These are phyloP conservation scores for Tanacetum coccineum DNA, from an alignment of 129 eudicot species.

Conservation along the genomic window DNA sequence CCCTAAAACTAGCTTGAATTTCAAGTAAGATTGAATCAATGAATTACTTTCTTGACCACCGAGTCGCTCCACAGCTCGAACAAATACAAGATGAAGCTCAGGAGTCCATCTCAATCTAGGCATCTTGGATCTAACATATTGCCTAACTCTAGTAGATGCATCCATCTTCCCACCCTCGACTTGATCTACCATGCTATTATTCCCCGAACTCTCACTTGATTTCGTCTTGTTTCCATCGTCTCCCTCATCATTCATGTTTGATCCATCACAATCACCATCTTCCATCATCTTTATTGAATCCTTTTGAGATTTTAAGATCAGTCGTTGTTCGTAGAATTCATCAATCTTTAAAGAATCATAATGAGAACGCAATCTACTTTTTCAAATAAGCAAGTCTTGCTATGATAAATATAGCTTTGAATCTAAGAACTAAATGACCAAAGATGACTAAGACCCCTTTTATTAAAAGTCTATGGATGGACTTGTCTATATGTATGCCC, in stretches of 20 bases:
- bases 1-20: constrained; percentile 2
- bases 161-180: constrained; percentile 31
- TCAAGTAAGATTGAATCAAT: constrained; percentile 6
- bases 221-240: constrained; percentile 30
- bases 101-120: constrained; percentile 66
- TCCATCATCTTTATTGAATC: constrained; percentile 27
- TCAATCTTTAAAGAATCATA: constrained; percentile 28
- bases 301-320: constrained; percentile 15
- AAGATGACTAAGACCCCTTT: constrained; percentile 29
- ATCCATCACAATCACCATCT: constrained; percentile 31
- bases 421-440: constrained; percentile 29
- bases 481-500: constrained; percentile 35
- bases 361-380: constrained; percentile 28
- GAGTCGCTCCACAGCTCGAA: constrained; percentile 51
- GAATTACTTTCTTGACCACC: constrained; percentile 61
- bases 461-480: constrained; percentile 33
- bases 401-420: constrained; percentile 34
- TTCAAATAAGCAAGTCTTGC: constrained; percentile 31
- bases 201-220: constrained; percentile 42
- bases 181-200: constrained; percentile 35
- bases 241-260: constrained; percentile 17
- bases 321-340: constrained; percentile 13
- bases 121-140: constrained; percentile 56
- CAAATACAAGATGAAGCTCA: constrained; percentile 49
- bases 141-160: constrained; percentile 38